phyloP scores from a whole-genome alignment of 2,329 filamentous ascomycete species.

The Fusarium acutatum region DNA sequence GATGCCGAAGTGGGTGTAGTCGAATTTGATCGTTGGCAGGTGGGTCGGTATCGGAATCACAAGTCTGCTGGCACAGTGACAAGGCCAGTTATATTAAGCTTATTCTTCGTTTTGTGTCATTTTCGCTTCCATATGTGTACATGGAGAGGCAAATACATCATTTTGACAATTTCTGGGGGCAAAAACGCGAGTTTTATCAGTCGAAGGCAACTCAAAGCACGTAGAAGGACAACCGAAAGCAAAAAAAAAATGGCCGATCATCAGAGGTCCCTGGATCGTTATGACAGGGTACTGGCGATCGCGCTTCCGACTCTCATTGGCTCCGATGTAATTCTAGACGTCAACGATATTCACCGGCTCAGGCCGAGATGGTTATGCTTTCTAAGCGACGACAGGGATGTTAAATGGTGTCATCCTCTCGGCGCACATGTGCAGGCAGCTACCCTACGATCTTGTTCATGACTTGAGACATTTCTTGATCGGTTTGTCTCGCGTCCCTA shows the following conservation, averaged over 20 bases:
- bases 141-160: not conserved
- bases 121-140: not conserved
- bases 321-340: slow-evolving; percentile 17
- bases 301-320: slow-evolving; percentile 13
- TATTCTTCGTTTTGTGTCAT: not conserved
- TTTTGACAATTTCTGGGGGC: not conserved
- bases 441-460: not conserved
- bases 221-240: not conserved
- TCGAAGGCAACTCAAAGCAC: not conserved
- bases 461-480: not conserved
- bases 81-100: not conserved
- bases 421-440: not conserved
- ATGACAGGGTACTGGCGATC: not conserved
- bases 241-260: slow-evolving; percentile 7
- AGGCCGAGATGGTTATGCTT: slow-evolving; percentile 11
- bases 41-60: slow-evolving; percentile 26
- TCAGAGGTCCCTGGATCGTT: slow-evolving; percentile 21
- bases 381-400: slow-evolving; percentile 22
- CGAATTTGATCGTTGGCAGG: slow-evolving; percentile 20
- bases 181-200: not conserved
- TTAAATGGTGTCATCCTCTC: slow-evolving; percentile 33
- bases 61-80: slow-evolving; percentile 8
- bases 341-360: slow-evolving; percentile 31
- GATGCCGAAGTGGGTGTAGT: slow-evolving; percentile 38
- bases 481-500: no score